Evolutionary conservation across 1,139 yeast genomes (phyloP).

Genomic region (Debaryomyces singareniensis): DNA sequence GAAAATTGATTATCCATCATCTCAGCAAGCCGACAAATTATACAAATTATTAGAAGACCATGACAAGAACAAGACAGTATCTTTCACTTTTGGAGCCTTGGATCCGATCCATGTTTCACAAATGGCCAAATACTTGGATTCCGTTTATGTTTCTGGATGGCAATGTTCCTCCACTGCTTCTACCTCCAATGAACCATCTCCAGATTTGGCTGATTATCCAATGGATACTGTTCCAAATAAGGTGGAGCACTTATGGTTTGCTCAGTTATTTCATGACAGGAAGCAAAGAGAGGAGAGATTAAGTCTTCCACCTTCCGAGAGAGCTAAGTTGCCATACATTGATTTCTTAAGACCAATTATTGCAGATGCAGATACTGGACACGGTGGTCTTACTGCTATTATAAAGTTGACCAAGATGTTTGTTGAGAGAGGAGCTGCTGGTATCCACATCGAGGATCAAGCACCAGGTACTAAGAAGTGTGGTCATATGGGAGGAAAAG

Average conservation of each 20-base stretch:
- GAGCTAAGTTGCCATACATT: conserved; percentile 56
- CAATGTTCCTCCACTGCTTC: conserved; percentile 98
- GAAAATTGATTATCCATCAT: conserved; percentile 66
- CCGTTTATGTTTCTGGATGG: conserved; percentile 96
- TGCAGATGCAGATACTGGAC: conserved; percentile 98
- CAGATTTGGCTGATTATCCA: conserved; percentile 97
- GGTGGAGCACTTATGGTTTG: conserved; percentile 95
- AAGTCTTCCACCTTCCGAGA: conserved; percentile 49
- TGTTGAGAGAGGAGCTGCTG: conserved; percentile 98
- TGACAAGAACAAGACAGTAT: conserved; percentile 65
- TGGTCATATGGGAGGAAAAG: conserved; percentile 98
- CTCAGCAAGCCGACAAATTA: conserved; percentile 76
- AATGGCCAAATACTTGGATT: conserved; percentile 92
- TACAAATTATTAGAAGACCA: conserved; percentile 65
- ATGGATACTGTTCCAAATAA: conserved; percentile 98
- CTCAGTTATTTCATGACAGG: conserved; percentile 95
- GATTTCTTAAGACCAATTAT: conserved; percentile 92
- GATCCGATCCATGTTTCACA: conserved; percentile 96
- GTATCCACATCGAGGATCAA: conserved; percentile 97
- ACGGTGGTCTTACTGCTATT: conserved; percentile 96
- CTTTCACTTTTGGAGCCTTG: conserved; percentile 92
- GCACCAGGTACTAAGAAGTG: conserved; percentile 98
- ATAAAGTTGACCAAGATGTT: conserved; percentile 93
- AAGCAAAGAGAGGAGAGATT: conserved; percentile 88
- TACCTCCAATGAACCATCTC: conserved; percentile 94